Base-by-base conservation (phyloP, 78 protist genomes). In the Reticulomyxa filosa region DNA sequence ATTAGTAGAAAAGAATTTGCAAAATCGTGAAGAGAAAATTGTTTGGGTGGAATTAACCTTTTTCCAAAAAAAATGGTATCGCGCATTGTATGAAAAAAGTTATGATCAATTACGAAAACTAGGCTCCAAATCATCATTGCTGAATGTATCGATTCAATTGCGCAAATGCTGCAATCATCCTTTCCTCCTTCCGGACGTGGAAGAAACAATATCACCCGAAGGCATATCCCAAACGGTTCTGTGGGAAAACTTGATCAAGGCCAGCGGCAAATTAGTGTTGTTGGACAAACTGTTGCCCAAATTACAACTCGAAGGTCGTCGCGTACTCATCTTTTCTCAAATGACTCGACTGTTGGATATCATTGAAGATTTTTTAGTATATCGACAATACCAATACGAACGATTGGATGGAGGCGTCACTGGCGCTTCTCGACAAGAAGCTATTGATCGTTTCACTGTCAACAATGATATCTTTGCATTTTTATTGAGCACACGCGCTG, bases 261-360 rank as follows among this genome's bases (percentile, higher is more conserved):
- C 83, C 3, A 75, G 88, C 23, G 96, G 96, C 2, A 92, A 92
- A 72, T 75, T 92, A 30, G 90, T 84, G 52, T 38, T 4, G 30
- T 68, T 90, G 20, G 77, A 69, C 1, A 20, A 0, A 35, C 29
- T 72, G 38, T 70, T 64, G 22, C 67, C 67, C n/a, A 2, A n/a
- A 53, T 51, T 30, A 11, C 20, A 29, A 22, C 2, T 10, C 3
- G 48, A 68, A 22, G 73, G 73, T 27, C 73, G 57, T 53, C 64
- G 64, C 10, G 73, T 68, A 25, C 73, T 68, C 27, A 52, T 68
- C 73, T 68, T 68, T 56, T 56, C 65, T 22, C 73, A 95, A 67
- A 84, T 93, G 96, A 84, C 94, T 33, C 53, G 86, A n/a, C 55
- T 87, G 86, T 68, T 95, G 67, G 96, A 95, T 70, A 87, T 95